A percentile compares a stretch with the other conserved stretches of the same genome.
Evolutionary conservation across 306 rosid genomes (phyloP).

Genomic region (Citrullus colocynthis): DNA sequence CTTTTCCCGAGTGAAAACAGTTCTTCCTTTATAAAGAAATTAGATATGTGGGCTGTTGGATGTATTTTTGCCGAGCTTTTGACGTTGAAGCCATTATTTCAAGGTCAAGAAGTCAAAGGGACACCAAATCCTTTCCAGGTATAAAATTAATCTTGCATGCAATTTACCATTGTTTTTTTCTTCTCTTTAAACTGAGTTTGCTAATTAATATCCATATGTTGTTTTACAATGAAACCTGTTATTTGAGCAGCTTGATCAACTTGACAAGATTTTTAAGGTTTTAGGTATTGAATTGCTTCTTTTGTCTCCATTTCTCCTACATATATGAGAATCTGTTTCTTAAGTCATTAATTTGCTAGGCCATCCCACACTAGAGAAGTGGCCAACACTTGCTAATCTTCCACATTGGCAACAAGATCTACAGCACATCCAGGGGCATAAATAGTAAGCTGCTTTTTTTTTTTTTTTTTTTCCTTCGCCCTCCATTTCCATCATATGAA

Average conservation of each 20-base stretch:
- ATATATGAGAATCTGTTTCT: slow-evolving; percentile 19
- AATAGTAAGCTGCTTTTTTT: slow-evolving; percentile 53
- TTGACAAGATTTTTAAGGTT: slow-evolving; percentile 96
- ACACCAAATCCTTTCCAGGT: slow-evolving; percentile 89
- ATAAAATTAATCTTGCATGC: background rate
- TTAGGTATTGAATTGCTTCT: slow-evolving; percentile 48
- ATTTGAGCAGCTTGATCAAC: slow-evolving; percentile 86
- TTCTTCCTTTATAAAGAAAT: slow-evolving; percentile 23
- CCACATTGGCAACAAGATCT: slow-evolving; percentile 80
- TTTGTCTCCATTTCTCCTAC: slow-evolving; percentile 12
- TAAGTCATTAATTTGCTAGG: slow-evolving; percentile 45
- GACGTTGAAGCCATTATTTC: slow-evolving; percentile 95
- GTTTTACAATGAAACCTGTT: slow-evolving; percentile 5
- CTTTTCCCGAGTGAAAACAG: background rate
- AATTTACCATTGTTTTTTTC: background rate
- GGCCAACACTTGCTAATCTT: slow-evolving; percentile 87
- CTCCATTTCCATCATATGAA: background rate
- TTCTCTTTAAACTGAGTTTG: background rate
- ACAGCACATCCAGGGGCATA: slow-evolving; percentile 76
- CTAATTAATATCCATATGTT: background rate
- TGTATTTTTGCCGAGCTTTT: slow-evolving; percentile 98
- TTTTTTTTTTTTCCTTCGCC: background rate
- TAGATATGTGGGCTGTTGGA: slow-evolving; percentile 99
- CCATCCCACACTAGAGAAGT: slow-evolving; percentile 89
- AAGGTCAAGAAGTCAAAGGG: slow-evolving; percentile 93